These are phyloP conservation scores for Xylaria telfairii DNA, from an alignment of 495 filamentous ascomycete genomes.

Conservation along the genomic window DNA sequence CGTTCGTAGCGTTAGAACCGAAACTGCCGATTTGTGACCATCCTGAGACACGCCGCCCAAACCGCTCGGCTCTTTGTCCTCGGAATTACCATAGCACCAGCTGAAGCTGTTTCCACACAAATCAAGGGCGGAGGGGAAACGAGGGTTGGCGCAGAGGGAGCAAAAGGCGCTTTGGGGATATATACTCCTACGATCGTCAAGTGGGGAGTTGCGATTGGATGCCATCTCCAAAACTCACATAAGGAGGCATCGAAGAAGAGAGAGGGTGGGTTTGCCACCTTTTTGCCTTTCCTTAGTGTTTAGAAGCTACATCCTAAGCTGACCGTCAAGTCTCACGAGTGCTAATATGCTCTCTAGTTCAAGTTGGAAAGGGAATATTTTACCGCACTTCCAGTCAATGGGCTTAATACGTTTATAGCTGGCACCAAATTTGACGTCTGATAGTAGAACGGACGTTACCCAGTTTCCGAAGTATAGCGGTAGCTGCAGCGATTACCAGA, in stretches of 20 bases:
- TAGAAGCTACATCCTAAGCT: not conserved
- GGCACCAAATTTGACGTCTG: not conserved
- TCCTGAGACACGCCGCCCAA: constrained; percentile 13
- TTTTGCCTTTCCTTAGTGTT: not conserved
- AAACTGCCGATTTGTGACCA: not conserved
- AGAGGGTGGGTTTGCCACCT: not conserved
- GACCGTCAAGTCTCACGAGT: not conserved
- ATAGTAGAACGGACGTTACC: constrained; percentile 1
- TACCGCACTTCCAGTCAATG: not conserved
- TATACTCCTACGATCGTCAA: not conserved
- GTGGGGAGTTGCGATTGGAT: not conserved
- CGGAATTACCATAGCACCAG: not conserved
- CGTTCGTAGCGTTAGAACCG: not conserved
- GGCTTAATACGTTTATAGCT: constrained; percentile 7
- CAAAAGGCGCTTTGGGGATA: not conserved
- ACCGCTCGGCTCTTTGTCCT: not conserved
- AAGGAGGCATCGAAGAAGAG: constrained; percentile 6
- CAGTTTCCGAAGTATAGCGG: not conserved
- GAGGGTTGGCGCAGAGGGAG: not conserved
- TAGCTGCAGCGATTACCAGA: constrained; percentile 5
- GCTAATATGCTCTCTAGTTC: constrained; percentile 12
- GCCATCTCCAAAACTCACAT: not conserved
- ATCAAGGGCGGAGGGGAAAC: not conserved
- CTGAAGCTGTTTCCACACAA: not conserved
- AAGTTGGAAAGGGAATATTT: not conserved